phyloP scores from a whole-genome alignment of 2,329 filamentous ascomycete species.

The Pezicula carpinea region DNA sequence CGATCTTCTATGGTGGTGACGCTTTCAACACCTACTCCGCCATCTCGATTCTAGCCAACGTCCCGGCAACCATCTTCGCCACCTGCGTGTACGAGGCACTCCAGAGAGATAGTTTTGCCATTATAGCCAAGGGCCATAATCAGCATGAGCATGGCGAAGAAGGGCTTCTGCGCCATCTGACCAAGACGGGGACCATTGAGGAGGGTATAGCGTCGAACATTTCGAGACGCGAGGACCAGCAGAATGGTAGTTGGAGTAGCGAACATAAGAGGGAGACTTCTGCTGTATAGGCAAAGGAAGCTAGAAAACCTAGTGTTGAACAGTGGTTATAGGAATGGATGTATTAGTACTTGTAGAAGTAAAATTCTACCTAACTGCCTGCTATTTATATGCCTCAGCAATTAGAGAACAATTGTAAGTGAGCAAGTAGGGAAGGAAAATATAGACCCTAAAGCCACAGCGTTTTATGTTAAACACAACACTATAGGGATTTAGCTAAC shows the following conservation, averaged over 20 bases:
- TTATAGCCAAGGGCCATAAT: conserved; percentile 45
- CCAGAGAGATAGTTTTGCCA: conserved; percentile 46
- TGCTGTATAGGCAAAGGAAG: too few species aligned
- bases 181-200: conserved; percentile 30
- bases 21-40: conserved; percentile 46
- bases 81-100: conserved; percentile 51
- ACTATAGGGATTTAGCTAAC: too few species aligned
- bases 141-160: conserved; percentile 47
- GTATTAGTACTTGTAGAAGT: too few species aligned
- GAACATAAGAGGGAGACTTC: background rate
- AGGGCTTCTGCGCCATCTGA: conserved; percentile 39
- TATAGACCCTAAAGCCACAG: too few species aligned
- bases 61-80: conserved; percentile 52
- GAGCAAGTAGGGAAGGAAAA: too few species aligned
- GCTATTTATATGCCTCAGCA: too few species aligned
- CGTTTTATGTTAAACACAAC: too few species aligned
- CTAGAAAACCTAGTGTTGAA: too few species aligned
- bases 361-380: too few species aligned
- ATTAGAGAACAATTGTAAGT: too few species aligned
- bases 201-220: conserved; percentile 14
- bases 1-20: conserved; percentile 50
- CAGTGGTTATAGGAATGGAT: too few species aligned
- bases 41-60: conserved; percentile 50
- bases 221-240: conserved; percentile 2
- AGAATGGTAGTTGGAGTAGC: background rate